Evolutionary conservation across 768 basidiomycete genomes (phyloP).

Genomic region (Rhizopogon rudus): DNA sequence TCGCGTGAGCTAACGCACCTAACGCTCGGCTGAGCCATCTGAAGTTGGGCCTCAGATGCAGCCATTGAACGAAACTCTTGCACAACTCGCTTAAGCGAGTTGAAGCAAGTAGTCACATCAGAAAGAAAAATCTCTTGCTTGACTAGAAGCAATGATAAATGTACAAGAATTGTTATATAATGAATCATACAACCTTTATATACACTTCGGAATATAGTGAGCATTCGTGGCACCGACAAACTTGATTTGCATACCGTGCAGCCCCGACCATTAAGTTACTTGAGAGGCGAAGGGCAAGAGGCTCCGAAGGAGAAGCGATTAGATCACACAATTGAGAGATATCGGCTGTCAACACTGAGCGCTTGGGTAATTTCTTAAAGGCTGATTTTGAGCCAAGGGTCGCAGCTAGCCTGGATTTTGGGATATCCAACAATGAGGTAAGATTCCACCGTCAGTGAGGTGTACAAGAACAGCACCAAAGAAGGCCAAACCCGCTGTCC

Average conservation of each 20-base stretch:
- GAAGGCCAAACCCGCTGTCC: constrained; percentile 86
- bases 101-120: constrained; percentile 76
- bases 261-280: constrained; percentile 89
- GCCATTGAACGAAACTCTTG: constrained; percentile 52
- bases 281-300: constrained; percentile 80
- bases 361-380: constrained; percentile 77
- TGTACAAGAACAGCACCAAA: constrained; percentile 50
- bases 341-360: constrained; percentile 81
- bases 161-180: neutral
- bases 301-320: constrained; percentile 80
- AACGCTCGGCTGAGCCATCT: constrained; percentile 65
- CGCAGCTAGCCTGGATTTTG: constrained; percentile 72
- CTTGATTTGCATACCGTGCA: constrained; percentile 53
- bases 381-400: constrained; percentile 86
- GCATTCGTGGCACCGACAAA: neutral
- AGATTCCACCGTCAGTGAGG: neutral
- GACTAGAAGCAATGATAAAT: constrained; percentile 37
- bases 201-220: constrained; percentile 27
- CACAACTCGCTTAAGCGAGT: constrained; percentile 73
- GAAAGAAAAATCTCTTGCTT: constrained; percentile 81
- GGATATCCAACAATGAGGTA: neutral
- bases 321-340: constrained; percentile 76
- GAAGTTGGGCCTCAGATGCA: constrained; percentile 47
- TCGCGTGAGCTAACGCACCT: constrained; percentile 37
- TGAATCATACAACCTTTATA: constrained; percentile 37